phyloP scores from a whole-genome alignment of 345 rosid genomes.

The Brassica rapa region DNA sequence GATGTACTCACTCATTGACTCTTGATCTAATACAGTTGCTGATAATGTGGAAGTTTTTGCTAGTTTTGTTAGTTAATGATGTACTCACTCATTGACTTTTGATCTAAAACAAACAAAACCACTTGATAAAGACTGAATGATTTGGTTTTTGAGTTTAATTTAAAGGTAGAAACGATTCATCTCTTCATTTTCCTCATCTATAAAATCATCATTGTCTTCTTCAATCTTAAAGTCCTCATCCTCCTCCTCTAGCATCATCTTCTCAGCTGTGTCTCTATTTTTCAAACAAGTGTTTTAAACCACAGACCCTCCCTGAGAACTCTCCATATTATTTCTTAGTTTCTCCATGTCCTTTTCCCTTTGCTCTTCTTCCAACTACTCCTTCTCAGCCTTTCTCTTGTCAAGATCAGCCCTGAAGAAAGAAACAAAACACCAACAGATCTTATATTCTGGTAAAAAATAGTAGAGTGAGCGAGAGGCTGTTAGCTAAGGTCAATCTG shows the following conservation, averaged over 20 bases:
- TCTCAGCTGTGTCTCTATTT: constrained; percentile 47
- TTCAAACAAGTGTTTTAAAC: constrained; percentile 70
- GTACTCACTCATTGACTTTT: no score
- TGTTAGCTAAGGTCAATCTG: constrained; percentile 60
- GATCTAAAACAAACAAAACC: no score
- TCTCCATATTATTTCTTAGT: constrained; percentile 70
- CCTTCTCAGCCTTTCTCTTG: constrained; percentile 68
- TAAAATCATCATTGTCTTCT: constrained; percentile 44
- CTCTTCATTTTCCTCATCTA: constrained; percentile 69
- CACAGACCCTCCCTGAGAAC: constrained; percentile 65
- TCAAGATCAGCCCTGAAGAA: constrained; percentile 71
- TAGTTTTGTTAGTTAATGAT: no score
- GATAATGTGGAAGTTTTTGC: no score
- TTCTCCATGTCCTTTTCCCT: constrained; percentile 60
- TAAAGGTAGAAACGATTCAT: constrained; percentile 44
- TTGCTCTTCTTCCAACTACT: constrained; percentile 64
- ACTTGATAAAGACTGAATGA: background rate
- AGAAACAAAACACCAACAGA: constrained; percentile 50
- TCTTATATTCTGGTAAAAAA: constrained; percentile 62
- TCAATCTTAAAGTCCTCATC: constrained; percentile 43
- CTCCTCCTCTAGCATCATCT: constrained; percentile 44
- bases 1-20: no score
- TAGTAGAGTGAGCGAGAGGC: constrained; percentile 70
- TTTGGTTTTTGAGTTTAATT: background rate
- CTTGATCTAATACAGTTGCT: background rate